These are phyloP conservation scores for Melanomma pulvis-pyrius DNA, from an alignment of 495 filamentous ascomycete species.

Conservation along the genomic window DNA sequence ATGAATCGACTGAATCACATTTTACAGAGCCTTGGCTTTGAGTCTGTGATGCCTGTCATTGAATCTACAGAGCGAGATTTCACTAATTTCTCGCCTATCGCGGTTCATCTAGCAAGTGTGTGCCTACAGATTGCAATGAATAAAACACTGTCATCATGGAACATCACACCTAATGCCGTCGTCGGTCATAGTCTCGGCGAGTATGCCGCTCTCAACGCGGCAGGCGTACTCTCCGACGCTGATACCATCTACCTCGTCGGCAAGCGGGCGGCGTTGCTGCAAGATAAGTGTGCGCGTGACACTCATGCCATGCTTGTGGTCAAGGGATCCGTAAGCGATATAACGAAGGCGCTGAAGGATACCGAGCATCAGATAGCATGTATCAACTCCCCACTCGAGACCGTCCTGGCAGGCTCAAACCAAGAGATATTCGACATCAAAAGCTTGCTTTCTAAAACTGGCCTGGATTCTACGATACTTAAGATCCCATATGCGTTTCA, in stretches of 20 bases:
- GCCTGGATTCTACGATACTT: constrained; percentile 52
- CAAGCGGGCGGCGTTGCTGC: constrained; percentile 43
- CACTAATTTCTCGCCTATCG: constrained; percentile 21
- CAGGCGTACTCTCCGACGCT: constrained; percentile 47
- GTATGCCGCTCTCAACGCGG: constrained; percentile 49
- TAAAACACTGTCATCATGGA: constrained; percentile 43
- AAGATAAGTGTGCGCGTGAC: constrained; percentile 35
- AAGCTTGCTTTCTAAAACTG: too few relatives aligned
- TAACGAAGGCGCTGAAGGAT: constrained; percentile 42
- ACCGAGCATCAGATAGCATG: constrained; percentile 53
- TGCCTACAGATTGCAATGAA: constrained; percentile 49
- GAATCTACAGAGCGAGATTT: constrained; percentile 31
- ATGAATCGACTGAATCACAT: constrained; percentile 43
- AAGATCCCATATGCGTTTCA: constrained; percentile 61
- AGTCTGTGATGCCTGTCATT: constrained; percentile 42
- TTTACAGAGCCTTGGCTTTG: constrained; percentile 42
- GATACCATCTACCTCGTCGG: constrained; percentile 50
- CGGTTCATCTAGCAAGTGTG: constrained; percentile 42
- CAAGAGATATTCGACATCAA: neutral
- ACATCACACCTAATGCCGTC: constrained; percentile 44
- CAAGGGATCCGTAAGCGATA: constrained; percentile 36
- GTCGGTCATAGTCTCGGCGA: constrained; percentile 53
- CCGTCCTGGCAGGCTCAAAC: constrained; percentile 45
- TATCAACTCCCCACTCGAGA: constrained; percentile 55
- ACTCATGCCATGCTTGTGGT: constrained; percentile 58